phyloP scores from a whole-genome alignment of 129 eudicot genomes.

The Flaveria linearis region DNA sequence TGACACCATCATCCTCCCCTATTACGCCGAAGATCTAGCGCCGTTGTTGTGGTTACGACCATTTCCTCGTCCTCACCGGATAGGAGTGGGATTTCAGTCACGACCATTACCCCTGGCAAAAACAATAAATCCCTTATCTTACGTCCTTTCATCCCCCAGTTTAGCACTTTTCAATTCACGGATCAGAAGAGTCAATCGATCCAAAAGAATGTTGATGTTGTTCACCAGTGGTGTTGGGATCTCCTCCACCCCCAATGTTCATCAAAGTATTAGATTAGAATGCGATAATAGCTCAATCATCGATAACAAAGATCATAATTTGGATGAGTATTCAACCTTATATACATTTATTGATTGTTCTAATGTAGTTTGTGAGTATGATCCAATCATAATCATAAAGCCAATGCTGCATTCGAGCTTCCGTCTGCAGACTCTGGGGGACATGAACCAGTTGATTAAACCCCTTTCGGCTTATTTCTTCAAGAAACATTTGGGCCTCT shows the following conservation, averaged over 20 bases:
- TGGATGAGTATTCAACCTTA: slow-evolving; percentile 32
- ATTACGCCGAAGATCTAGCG: too few species aligned
- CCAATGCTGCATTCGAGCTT: slow-evolving; percentile 86
- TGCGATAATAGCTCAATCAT: slow-evolving; percentile 35
- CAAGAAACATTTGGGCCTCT: slow-evolving; percentile 83
- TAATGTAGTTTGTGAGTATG: slow-evolving; percentile 78
- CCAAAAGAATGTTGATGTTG: slow-evolving; percentile 55
- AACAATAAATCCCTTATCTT: too few species aligned
- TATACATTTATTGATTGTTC: slow-evolving; percentile 87
- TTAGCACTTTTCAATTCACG: slow-evolving; percentile 56
- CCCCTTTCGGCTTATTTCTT: slow-evolving; percentile 88
- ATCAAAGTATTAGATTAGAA: slow-evolving; percentile 79
- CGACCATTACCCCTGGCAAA: too few species aligned
- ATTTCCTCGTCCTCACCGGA: too few species aligned
- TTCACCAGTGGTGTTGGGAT: slow-evolving; percentile 92
- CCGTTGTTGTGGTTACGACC: too few species aligned
- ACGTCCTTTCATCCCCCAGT: slow-evolving; percentile 39
- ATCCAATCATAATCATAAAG: slow-evolving; percentile 73
- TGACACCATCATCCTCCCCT: too few species aligned
- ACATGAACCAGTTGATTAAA: slow-evolving; percentile 92
- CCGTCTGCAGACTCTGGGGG: slow-evolving; percentile 89
- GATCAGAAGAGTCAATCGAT: slow-evolving; percentile 40
- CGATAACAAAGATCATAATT: not conserved
- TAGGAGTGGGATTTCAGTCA: too few species aligned
- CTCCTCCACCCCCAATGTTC: slow-evolving; percentile 57